Evolutionary conservation across 225 moss, liverwort and hornwort genomes (phyloP).

Genomic region (Marchantia polymorpha): DNA sequence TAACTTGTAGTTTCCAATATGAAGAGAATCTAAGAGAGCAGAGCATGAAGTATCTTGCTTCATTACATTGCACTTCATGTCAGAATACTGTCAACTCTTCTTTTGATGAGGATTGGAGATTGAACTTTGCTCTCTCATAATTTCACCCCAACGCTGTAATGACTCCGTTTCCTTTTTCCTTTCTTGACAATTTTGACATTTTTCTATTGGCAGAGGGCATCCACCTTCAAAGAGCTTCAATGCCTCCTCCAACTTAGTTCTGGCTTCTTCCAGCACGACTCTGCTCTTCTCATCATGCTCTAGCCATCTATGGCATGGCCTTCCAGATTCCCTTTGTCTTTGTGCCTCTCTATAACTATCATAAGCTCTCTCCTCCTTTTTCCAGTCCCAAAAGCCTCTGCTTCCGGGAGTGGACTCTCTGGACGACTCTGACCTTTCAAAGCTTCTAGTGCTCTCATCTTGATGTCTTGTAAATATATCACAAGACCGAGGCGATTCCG

Average conservation of each 20-base stretch:
- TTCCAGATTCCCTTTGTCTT: not conserved
- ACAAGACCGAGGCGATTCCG: not conserved
- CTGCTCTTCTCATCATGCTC: not conserved
- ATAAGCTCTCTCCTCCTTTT: not conserved
- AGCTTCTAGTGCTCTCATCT: not conserved
- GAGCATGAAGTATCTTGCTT: no score
- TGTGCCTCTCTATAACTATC: not conserved
- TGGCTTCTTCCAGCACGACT: not conserved
- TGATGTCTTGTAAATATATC: not conserved
- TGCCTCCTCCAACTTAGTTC: not conserved
- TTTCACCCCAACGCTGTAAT: not conserved
- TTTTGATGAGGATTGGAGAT: not conserved
- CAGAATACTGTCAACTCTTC: not conserved
- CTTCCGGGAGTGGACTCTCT: conserved; percentile 16
- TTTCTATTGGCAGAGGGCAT: not conserved
- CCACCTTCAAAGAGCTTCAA: not conserved
- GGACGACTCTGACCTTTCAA: conserved; percentile 1
- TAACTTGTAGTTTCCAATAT: no score
- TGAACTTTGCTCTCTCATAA: not conserved
- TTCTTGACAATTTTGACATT: conserved; percentile 15
- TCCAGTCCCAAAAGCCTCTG: conserved; percentile 13
- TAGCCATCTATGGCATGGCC: not conserved
- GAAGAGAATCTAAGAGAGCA: no score
- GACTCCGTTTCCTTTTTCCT: not conserved
- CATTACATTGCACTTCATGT: no score